These are phyloP conservation scores for Sphaerulina musiva DNA, from an alignment of 2,329 filamentous ascomycete species.

Conservation along the genomic window DNA sequence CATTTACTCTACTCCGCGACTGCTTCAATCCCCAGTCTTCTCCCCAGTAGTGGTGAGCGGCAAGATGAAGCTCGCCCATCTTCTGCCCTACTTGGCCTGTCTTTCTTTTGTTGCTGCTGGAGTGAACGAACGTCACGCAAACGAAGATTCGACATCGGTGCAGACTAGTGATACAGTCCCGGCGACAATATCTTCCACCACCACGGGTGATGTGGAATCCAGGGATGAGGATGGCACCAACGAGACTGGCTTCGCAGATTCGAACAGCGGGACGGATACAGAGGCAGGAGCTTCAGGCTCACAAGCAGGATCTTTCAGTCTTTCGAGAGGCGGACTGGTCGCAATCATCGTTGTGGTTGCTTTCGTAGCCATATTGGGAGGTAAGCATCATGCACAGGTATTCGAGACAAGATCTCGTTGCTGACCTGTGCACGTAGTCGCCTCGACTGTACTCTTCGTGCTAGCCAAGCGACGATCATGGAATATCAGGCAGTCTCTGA, in stretches of 20 bases:
- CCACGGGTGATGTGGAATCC: neutral
- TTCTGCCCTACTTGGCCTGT: neutral
- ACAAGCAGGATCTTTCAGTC: conserved; percentile 49
- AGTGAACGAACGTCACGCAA: neutral
- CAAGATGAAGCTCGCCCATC: conserved; percentile 3
- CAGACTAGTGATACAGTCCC: neutral
- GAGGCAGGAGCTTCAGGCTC: conserved; percentile 58
- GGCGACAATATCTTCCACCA: neutral
- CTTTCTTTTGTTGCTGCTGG: conserved; percentile 2
- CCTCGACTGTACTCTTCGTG: conserved; percentile 63
- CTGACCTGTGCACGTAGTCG: conserved; percentile 46
- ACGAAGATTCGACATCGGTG: neutral
- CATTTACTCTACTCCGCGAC: neutral
- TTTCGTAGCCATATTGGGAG: conserved; percentile 54
- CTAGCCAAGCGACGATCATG: conserved; percentile 79
- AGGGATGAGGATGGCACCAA: neutral
- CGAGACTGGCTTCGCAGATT: conserved; percentile 2
- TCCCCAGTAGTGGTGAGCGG: neutral
- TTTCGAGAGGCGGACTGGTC: conserved; percentile 64
- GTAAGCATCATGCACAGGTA: conserved; percentile 44
- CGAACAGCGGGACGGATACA: conserved; percentile 23
- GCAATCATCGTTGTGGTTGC: conserved; percentile 70
- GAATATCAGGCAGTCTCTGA: conserved; percentile 66
- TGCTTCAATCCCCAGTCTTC: neutral
- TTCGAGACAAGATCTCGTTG: too few species aligned